Base-by-base conservation (phyloP, 176 grass and related monocot species). In the Juncus inflexus region DNA sequence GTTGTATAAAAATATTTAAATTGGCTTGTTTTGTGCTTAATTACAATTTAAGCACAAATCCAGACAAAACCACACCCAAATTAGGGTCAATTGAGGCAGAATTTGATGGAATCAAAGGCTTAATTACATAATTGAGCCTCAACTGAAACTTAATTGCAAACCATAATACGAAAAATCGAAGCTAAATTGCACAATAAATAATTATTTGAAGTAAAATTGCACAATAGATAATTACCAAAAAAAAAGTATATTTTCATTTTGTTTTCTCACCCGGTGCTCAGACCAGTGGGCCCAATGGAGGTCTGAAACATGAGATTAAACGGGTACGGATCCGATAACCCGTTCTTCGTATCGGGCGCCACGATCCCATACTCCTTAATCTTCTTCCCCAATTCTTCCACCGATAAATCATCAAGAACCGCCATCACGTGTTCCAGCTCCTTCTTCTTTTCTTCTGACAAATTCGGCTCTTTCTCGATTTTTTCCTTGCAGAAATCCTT, bases 241-340 rank as follows among this genome's bases (percentile, higher is more conserved):
- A n/a, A 36, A 65, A 54, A 28, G 19, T 28, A 28, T 28, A 28
- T 28, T 28, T 28, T 28, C 19, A 67, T 58, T 15, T 19, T 12
- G 62, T 74, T 12, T 73, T 14, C 86, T 90, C 58, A 95, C 90
- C 86, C 90, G 38, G 78, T 41, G 35, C 78, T 95, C 60, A 95
- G 75, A 60, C 91, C 78, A 58, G 91, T 82, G 7, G 91, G 91
- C 42, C 91, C 91, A 87, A 95, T 95, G n/a, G 84, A 95, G 28
- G 91, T 95, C 76, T 95, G 91, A 70, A 95, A 95, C 91, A 95
- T 95, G 51, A 95, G 87, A 85, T 95, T 95, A 70, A 95, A 95
- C 12, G 91, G 91, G 57, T 95, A 95, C 0, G 87, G 91, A 57
- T 84, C 81, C 55, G 87, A 90, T 19, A 95, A 67, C 14, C 52